A percentile compares a stretch with the other conserved stretches of the same genome.
These are phyloP conservation scores for Cryptococcus jaspeensis DNA, from an alignment of 1,284 basidiomycete species.

Conservation along the genomic window DNA sequence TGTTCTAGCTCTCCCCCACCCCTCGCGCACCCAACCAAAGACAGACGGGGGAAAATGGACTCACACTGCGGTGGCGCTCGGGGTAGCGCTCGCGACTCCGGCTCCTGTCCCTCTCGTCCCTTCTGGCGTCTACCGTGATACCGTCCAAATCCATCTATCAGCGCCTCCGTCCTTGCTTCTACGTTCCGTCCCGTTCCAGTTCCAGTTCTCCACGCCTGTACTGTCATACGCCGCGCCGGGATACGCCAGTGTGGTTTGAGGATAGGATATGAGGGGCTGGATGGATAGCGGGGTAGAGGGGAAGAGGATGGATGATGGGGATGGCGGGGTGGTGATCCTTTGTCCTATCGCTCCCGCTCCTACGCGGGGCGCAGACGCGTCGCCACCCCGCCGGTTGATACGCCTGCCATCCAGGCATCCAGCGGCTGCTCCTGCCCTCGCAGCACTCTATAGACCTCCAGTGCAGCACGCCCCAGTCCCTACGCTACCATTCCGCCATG, in stretches of 20 bases:
- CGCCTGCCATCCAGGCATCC: too few species aligned
- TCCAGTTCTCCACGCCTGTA: neutral
- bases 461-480: neutral
- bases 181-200: neutral
- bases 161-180: conserved; percentile 10
- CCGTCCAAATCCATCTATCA: conserved; percentile 14
- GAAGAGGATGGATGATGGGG: too few species aligned
- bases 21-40: conserved; percentile 4
- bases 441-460: neutral
- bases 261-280: neutral
- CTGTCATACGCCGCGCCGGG: neutral
- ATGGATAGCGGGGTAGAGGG: neutral
- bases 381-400: too few species aligned
- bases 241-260: neutral
- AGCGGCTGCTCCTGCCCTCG: neutral
- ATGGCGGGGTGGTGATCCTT: neutral
- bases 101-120: conserved; percentile 28
- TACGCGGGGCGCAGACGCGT: too few species aligned
- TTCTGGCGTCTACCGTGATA: conserved; percentile 17
- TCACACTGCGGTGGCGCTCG: conserved; percentile 56
- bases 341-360: neutral
- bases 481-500: neutral
- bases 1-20: conserved; percentile 49
- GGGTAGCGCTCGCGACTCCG: conserved; percentile 42
- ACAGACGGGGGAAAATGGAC: conserved; percentile 25